phyloP scores from a whole-genome alignment of 257 asterid genomes.

The Solanum chmielewskii region DNA sequence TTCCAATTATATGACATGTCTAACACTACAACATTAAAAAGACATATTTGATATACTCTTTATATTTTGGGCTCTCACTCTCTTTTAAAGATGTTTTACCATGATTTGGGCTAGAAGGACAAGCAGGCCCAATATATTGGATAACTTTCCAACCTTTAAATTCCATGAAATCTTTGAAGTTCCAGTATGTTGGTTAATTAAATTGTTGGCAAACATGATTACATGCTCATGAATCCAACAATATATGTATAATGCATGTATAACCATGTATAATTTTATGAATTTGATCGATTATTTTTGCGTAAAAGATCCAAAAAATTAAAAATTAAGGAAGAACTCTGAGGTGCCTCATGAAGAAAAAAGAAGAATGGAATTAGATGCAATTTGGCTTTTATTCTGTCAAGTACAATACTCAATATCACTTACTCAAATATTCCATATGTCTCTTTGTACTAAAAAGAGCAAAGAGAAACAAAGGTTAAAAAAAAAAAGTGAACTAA shows the following conservation, averaged over 20 bases:
- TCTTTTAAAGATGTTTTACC: neutral
- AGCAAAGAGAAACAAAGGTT: slow-evolving; percentile 13
- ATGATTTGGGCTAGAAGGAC: neutral
- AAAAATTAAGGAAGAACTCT: neutral
- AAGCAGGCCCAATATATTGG: neutral
- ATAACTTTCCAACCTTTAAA: neutral
- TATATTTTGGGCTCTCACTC: neutral
- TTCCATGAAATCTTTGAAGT: neutral
- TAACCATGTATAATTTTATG: neutral
- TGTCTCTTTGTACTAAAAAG: slow-evolving; percentile 17
- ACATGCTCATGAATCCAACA: no score
- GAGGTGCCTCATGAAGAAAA: neutral
- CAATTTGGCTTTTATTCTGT: slow-evolving; percentile 20
- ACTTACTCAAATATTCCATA: slow-evolving; percentile 14
- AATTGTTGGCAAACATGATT: no score
- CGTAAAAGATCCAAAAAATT: neutral
- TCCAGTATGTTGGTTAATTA: no score
- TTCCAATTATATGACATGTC: neutral
- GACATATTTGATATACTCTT: no score
- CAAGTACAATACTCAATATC: slow-evolving; percentile 12
- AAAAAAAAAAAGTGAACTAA: neutral
- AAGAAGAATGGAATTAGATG: slow-evolving; percentile 31
- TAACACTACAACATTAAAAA: no score
- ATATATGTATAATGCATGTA: neutral
- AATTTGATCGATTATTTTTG: neutral